These are phyloP conservation scores for Arctostaphylos glauca DNA, from an alignment of 148 eudicot genomes.

Conservation along the genomic window DNA sequence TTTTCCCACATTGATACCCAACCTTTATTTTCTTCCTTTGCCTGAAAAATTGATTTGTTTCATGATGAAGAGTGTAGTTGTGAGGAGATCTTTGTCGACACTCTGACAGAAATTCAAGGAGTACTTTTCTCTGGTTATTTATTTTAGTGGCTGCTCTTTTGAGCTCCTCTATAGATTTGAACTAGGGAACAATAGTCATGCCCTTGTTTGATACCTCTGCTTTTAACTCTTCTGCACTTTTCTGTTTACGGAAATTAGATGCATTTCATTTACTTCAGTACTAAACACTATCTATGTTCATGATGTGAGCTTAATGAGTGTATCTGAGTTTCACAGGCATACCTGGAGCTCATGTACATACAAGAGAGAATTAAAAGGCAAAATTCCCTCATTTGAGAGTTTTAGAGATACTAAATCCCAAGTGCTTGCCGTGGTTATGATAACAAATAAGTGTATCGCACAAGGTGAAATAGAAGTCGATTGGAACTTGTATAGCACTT, in stretches of 20 bases:
- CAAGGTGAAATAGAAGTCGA: background rate
- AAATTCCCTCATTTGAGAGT: conserved; percentile 48
- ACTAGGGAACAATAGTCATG: conserved; percentile 39
- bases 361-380: conserved; percentile 43
- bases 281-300: background rate
- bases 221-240: conserved; percentile 44
- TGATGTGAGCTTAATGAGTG: background rate
- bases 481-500: background rate
- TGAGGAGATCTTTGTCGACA: background rate
- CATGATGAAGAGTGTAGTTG: background rate
- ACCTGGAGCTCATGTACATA: conserved; percentile 52
- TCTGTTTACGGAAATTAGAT: conserved; percentile 28
- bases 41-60: conserved; percentile 23
- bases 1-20: conserved; percentile 37
- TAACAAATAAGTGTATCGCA: background rate
- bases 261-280: background rate
- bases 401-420: conserved; percentile 49
- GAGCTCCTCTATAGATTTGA: conserved; percentile 44
- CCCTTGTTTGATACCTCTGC: conserved; percentile 22
- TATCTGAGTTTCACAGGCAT: conserved; percentile 11
- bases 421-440: conserved; percentile 37
- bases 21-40: conserved; percentile 29
- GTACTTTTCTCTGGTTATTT: conserved; percentile 41
- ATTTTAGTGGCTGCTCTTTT: conserved; percentile 41
- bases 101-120: background rate